Conservation (phyloP, 2,329 filamentous ascomycete species). For the Thermomyces lanuginosus region DNA sequence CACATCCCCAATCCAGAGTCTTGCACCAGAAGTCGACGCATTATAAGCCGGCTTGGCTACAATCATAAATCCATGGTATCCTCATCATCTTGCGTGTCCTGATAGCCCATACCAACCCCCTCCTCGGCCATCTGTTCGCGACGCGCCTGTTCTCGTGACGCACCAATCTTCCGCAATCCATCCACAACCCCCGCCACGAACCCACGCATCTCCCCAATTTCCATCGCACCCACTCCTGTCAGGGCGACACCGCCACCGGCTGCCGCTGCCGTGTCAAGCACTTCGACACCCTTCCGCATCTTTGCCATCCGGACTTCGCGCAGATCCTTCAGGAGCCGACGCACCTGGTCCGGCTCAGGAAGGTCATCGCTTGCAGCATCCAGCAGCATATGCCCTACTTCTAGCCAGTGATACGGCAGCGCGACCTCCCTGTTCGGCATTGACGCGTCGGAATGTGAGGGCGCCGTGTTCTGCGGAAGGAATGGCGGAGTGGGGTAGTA, state of each 20-base stretch:
- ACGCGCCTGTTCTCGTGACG: conserved; percentile 59
- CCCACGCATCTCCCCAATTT: conserved; percentile 69
- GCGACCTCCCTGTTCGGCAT: conserved; percentile 12
- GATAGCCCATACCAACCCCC: conserved; percentile 36
- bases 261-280: conserved; percentile 40
- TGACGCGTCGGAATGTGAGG: conserved; percentile 43
- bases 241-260: conserved; percentile 51
- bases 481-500: conserved; percentile 53
- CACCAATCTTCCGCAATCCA: conserved; percentile 66
- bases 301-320: conserved; percentile 82
- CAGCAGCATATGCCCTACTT: conserved; percentile 73
- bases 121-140: conserved; percentile 62
- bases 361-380: conserved; percentile 76
- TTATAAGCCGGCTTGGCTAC: too few relatives aligned
- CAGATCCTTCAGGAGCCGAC: conserved; percentile 61
- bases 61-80: conserved; percentile 44
- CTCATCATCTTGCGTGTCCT: conserved; percentile 33
- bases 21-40: too few relatives aligned
- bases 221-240: conserved; percentile 80
- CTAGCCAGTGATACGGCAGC: conserved; percentile 90
- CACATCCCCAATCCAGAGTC: too few relatives aligned
- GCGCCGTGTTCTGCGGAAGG: conserved; percentile 53
- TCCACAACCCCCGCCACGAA: conserved; percentile 80
- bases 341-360: conserved; percentile 52
- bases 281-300: conserved; percentile 57